Evolutionary conservation across 2,329 filamentous ascomycete genomes (phyloP), one percentile per base, ranked within the genome.

Genomic region (Cyanodermella asteris): DNA sequence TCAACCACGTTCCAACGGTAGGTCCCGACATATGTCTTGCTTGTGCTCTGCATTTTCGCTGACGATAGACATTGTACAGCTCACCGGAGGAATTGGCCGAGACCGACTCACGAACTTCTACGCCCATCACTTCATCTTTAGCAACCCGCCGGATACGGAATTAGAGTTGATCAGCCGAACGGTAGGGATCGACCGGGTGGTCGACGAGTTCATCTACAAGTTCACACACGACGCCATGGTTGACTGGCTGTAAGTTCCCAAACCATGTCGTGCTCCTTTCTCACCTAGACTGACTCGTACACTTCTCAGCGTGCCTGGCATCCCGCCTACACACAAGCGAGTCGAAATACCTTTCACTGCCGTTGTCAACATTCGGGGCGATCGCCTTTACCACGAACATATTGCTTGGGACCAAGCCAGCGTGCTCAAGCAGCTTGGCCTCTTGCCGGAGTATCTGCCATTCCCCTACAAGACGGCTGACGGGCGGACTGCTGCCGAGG

Each of bases 1-100:
- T 82, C 2, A 81, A 81, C 39, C 72, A 81, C 39, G 55, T 80
- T 2, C 70, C 73, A 0, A 78, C 72, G 0, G 56, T 69, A n/a
- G n/a, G n/a, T n/a, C n/a, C n/a, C n/a, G n/a, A n/a, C n/a, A 37
- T n/a, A n/a, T n/a, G n/a, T n/a, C n/a, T n/a, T n/a, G n/a, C n/a
- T n/a, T n/a, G n/a, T n/a, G n/a, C n/a, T n/a, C n/a, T n/a, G n/a
- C n/a, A n/a, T n/a, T n/a, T n/a, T n/a, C n/a, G n/a, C n/a, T n/a
- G n/a, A n/a, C n/a, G n/a, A n/a, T n/a, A n/a, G n/a, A n/a, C n/a
- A n/a, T 10, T 52, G n/a, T n/a, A n/a, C n/a, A n/a, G n/a, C n/a
- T n/a, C 26, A 51, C 44, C 11, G 51, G 51, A 5, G 53, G 48
- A 1, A 47, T 51, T 11, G 52, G 52, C 1, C 27, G 42, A 2